phyloP scores from a whole-genome alignment of 768 basidiomycete species.

The Leucocoprinus leucothites region DNA sequence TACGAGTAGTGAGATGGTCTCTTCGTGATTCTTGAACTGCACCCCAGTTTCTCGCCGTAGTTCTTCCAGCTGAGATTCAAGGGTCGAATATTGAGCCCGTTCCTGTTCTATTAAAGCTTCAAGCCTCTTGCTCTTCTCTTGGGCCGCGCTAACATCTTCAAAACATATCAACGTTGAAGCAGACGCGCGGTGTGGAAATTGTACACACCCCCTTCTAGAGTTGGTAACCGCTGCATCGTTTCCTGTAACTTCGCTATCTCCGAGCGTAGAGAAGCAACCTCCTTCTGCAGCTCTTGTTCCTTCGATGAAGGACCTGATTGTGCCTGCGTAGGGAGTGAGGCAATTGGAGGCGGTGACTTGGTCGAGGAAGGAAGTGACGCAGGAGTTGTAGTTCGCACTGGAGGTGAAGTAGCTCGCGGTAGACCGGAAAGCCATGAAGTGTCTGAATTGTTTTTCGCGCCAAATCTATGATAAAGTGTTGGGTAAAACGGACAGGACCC shows the following conservation, averaged over 20 bases:
- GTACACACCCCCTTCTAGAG: slow-evolving; percentile 5
- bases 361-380: slow-evolving; percentile 8
- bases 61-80: slow-evolving; percentile 1
- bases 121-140: neutral
- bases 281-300: slow-evolving; percentile 11
- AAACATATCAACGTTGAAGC: neutral
- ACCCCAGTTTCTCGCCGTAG: slow-evolving; percentile 23
- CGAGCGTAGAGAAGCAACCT: slow-evolving; percentile 19
- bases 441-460: slow-evolving; percentile 40
- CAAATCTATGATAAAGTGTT: neutral
- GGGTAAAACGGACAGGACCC: neutral
- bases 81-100: neutral
- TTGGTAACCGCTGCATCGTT: slow-evolving; percentile 3
- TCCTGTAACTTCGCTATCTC: slow-evolving; percentile 22
- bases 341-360: slow-evolving; percentile 14
- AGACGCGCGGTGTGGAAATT: too few relatives aligned
- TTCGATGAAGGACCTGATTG: slow-evolving; percentile 1
- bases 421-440: slow-evolving; percentile 61
- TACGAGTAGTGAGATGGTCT: slow-evolving; percentile 75
- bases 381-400: slow-evolving; percentile 21
- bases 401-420: slow-evolving; percentile 39
- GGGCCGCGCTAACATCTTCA: neutral
- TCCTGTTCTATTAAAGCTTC: slow-evolving; percentile 3
- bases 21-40: slow-evolving; percentile 53
- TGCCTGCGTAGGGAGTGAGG: neutral